Conservation (phyloP, 1,284 basidiomycete species). For the Moesziomyces globuligerus region DNA sequence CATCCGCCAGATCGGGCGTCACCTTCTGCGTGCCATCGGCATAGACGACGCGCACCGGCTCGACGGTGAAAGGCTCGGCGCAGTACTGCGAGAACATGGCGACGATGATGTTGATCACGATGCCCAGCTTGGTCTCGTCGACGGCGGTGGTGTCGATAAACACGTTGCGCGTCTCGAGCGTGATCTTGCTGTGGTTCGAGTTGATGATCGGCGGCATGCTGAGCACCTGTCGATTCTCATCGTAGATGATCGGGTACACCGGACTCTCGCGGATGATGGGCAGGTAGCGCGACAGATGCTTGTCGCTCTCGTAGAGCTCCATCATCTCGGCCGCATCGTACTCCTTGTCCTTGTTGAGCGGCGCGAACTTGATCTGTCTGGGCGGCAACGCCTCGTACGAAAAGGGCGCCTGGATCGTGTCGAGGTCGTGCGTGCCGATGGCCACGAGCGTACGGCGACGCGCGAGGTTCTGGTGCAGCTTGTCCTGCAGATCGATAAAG, state of each 20-base stretch:
- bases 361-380: constrained; percentile 87
- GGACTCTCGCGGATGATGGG: constrained; percentile 93
- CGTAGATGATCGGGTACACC: constrained; percentile 98
- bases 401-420: constrained; percentile 87
- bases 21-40: constrained; percentile 75
- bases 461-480: constrained; percentile 95
- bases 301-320: constrained; percentile 79
- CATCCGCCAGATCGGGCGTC: constrained; percentile 82
- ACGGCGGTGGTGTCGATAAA: constrained; percentile 98
- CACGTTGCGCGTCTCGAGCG: constrained; percentile 89
- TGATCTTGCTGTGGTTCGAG: constrained; percentile 84
- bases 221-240: constrained; percentile 83
- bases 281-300: constrained; percentile 88
- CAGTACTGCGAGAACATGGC: constrained; percentile 99
- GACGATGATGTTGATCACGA: constrained; percentile 91
- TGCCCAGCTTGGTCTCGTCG: constrained; percentile 95
- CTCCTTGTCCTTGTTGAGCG: constrained; percentile 80
- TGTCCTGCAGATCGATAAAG: constrained; percentile 97
- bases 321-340: constrained; percentile 69
- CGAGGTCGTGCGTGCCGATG: constrained; percentile 97
- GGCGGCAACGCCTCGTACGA: constrained; percentile 89
- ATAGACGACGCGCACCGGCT: constrained; percentile 62
- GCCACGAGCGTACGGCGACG: constrained; percentile 89
- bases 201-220: constrained; percentile 92
- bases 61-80: constrained; percentile 78